Evolutionary conservation across 1,284 basidiomycete genomes (phyloP), one percentile per base, ranked within the genome.

Genomic region (Cutaneotrichosporon cavernicola): DNA sequence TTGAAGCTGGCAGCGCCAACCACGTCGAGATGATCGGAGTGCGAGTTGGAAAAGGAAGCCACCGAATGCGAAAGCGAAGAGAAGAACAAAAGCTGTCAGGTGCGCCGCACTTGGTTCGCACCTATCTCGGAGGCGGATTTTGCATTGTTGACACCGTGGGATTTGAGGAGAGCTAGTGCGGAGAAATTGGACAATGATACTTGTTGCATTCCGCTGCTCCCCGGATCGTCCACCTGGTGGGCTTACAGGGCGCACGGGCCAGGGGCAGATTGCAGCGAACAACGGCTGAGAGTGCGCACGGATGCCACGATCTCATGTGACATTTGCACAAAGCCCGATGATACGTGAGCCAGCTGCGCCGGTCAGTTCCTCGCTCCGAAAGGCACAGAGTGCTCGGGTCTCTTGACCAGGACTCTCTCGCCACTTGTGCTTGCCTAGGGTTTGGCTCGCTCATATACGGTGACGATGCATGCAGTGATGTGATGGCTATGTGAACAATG

Each of bases 401-500:
- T 40, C 38, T 40, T 1, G 36, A 10, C 36, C 36, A 4, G 36
- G 9, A 13, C 40, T 36, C 34, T 8, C 43, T 46, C 43, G 43
- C 43, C 18, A 46, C 43, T n/a, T 18, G 9, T 18, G 40, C 40
- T 14, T 16, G 10, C 1, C 40, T 14, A 6, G 5, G 43, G 16
- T 46, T 18, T 7, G 16, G 34, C 34, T 36, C 16, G 18, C 43
- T 46, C 2, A 18, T 14, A 46, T 46, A 18, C 43, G 43, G 43
- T 18, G 18, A n/a, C 18, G 30, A 53, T 53, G 51, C 51, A 53
- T 53, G 51, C 51, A 53, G 51, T 53, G 30, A 31, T 31, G 31
- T 51, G 49, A 11, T n/a, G 30, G 31, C 51, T 53, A 53, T 53
- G 51, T 53, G 31, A 34, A 53, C 51, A 53, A n/a, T 34, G 51